A percentile compares a stretch with the other conserved stretches of the same genome.
Evolutionary conservation across 306 rosid species (phyloP).

Genomic region (Quercus dentata): DNA sequence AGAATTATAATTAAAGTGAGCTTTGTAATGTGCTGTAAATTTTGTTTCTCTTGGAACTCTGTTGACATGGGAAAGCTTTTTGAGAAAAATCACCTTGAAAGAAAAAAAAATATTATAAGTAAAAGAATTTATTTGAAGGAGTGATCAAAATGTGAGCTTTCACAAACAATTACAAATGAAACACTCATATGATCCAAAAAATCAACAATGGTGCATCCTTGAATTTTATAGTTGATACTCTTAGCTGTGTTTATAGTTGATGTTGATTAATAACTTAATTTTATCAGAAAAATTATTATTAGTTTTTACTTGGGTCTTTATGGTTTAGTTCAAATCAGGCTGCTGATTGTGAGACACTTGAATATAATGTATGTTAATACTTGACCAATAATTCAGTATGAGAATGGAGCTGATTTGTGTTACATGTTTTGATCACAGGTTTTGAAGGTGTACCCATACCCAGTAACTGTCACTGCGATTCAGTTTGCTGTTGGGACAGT

Average conservation of each 20-base stretch:
- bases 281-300: not conserved
- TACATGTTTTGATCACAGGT: constrained; percentile 48
- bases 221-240: not conserved
- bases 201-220: too few species aligned
- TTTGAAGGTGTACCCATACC: constrained; percentile 71
- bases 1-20: not conserved
- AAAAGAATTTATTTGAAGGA: not conserved
- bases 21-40: not conserved
- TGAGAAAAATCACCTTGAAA: not conserved
- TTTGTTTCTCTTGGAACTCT: not conserved
- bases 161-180: too few species aligned
- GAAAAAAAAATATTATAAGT: not conserved
- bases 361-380: not conserved
- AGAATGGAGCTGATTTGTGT: not conserved
- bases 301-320: not conserved
- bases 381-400: not conserved
- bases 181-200: too few species aligned
- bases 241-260: not conserved
- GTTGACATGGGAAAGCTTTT: not conserved
- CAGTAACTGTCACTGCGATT: constrained; percentile 58
- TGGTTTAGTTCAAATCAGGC: not conserved
- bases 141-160: not conserved
- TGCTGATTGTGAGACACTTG: not conserved
- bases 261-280: not conserved
- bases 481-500: constrained; percentile 76